phyloP scores from a whole-genome alignment of 2,329 filamentous ascomycete species.

The Penicillium frequentans region DNA sequence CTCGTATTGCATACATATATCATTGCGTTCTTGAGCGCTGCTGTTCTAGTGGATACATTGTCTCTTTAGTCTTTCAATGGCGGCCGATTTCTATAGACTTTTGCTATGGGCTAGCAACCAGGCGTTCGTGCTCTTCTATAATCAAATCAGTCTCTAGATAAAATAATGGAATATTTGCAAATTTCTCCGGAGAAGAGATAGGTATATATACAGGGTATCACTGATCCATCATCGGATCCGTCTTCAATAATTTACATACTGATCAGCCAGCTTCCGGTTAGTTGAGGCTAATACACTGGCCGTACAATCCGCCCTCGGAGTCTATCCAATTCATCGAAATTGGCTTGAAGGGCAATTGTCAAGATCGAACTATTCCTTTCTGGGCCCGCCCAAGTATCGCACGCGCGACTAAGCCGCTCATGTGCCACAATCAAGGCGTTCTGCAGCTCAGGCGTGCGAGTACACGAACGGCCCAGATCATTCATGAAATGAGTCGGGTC shows the following conservation, averaged over 20 bases:
- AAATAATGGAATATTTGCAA: not conserved
- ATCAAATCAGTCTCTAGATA: not conserved
- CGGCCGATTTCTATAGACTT: constrained; percentile 4
- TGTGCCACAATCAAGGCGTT: constrained; percentile 39
- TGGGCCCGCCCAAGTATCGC: constrained; percentile 26
- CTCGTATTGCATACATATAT: not conserved
- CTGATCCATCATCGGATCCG: not conserved
- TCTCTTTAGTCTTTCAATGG: not conserved
- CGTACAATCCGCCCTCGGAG: constrained; percentile 13
- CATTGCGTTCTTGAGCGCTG: constrained; percentile 10
- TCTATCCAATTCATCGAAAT: constrained; percentile 29
- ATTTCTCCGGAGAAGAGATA: constrained; percentile 4
- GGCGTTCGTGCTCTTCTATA: not conserved
- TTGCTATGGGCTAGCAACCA: not conserved
- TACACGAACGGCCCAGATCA: constrained; percentile 54
- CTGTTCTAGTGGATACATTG: constrained; percentile 4
- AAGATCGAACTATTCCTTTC: constrained; percentile 19
- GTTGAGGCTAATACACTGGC: not conserved
- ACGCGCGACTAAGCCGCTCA: constrained; percentile 22
- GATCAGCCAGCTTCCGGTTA: not conserved
- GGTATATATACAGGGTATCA: constrained; percentile 11
- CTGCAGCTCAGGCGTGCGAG: constrained; percentile 53
- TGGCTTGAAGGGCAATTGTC: constrained; percentile 24
- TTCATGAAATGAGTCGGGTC: constrained; percentile 60
- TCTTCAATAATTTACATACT: not conserved